Base-by-base conservation (phyloP, 1,284 basidiomycete genomes). In the Stereum hirsutum region DNA sequence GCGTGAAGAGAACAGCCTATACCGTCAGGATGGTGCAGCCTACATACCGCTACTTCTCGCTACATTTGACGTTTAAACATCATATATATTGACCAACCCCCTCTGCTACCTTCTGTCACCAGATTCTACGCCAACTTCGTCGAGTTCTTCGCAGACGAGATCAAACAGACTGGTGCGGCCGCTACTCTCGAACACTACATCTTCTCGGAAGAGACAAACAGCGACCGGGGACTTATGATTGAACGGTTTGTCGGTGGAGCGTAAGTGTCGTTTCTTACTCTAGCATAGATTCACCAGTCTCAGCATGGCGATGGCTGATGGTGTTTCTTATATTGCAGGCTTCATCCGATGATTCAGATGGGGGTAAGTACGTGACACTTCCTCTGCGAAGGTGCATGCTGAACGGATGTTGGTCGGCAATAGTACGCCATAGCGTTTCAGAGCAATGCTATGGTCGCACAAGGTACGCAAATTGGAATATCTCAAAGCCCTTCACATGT, bases 321-420 rank as follows among this genome's bases (percentile, higher is more conserved):
- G 27, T 11, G 17, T 36, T 20, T 11, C 40, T n/a, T n/a, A n/a
- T n/a, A n/a, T n/a, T n/a, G n/a, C 47, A 78, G 74, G 4, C 43
- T 72, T 4, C 74, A 87, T 57, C 79, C 81, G 0, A 61, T 81
- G 41, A 84, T 87, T 33, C 77, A 81, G 52, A 59, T 74, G 25
- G 82, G 81, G 31, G 76, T 80, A 57, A 45, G 72, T 63, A 14
- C 28, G 38, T 19, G n/a, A 28, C 15, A 26, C 23, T 15, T 14
- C 12, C 36, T 21, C 12, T n/a, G n/a, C 23, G 4, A 33, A 24
- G 14, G 38, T 12, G n/a, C n/a, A n/a, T n/a, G n/a, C 20, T 41
- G 37, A 35, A 33, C 39, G 40, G 24, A 20, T 21, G 23, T 10
- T 31, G 7, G 15, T 26, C 20, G 31, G 17, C 30, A 21, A 40